phyloP scores from a whole-genome alignment of 1,284 basidiomycete species.

The Cutaneotrichosporon sp. region DNA sequence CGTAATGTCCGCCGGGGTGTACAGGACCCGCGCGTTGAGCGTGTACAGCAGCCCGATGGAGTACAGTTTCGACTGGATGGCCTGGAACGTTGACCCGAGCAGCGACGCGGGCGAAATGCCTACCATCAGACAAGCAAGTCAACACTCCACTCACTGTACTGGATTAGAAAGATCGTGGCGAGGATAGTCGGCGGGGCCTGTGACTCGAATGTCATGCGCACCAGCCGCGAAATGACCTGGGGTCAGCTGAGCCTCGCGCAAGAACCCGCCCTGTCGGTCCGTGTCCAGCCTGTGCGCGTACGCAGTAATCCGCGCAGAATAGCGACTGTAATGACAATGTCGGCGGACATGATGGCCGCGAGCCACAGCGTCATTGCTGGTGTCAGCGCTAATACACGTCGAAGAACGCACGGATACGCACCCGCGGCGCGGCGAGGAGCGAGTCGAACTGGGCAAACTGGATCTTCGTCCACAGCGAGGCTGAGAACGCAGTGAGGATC shows the following conservation, averaged over 20 bases:
- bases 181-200: constrained; percentile 30
- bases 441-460: not conserved
- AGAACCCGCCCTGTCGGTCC: constrained; percentile 24
- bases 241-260: not conserved
- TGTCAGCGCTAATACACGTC: not conserved
- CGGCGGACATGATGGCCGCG: constrained; percentile 20
- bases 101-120: constrained; percentile 20
- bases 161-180: constrained; percentile 25
- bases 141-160: constrained; percentile 20
- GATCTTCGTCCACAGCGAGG: not conserved
- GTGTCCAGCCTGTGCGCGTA: constrained; percentile 30
- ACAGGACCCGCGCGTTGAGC: constrained; percentile 24
- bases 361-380: constrained; percentile 7
- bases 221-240: constrained; percentile 23
- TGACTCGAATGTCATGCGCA: constrained; percentile 34
- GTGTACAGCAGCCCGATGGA: constrained; percentile 29
- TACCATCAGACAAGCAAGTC: not conserved
- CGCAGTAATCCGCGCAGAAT: constrained; percentile 26
- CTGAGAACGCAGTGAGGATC: not conserved
- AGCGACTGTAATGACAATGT: constrained; percentile 26
- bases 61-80: constrained; percentile 29
- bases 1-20: not conserved
- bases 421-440: not conserved
- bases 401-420: constrained; percentile 1
- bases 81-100: constrained; percentile 26